Conservation (phyloP, 2,329 filamentous ascomycete genomes). For the Massarina eburnea region DNA sequence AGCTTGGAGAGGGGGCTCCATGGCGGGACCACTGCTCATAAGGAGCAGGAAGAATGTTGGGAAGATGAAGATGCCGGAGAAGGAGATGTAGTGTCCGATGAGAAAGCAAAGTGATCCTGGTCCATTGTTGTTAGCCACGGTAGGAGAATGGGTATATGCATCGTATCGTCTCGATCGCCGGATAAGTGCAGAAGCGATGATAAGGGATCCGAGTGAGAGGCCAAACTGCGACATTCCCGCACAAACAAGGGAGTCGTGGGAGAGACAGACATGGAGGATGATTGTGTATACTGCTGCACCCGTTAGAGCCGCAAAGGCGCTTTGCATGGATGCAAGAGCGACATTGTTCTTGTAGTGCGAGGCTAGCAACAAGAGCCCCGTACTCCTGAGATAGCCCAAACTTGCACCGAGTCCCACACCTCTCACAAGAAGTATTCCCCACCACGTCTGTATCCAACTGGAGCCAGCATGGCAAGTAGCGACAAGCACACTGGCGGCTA, state of each 20-base stretch:
- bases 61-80: conserved; percentile 12
- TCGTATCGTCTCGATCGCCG: neutral
- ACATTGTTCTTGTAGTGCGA: conserved; percentile 25
- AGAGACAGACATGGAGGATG: conserved; percentile 5
- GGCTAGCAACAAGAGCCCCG: conserved; percentile 16
- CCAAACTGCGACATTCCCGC: conserved; percentile 1
- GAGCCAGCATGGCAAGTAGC: neutral
- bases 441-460: conserved; percentile 5
- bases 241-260: neutral
- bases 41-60: conserved; percentile 15
- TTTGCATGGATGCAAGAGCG: conserved; percentile 39
- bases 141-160: neutral
- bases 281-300: conserved; percentile 18
- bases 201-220: conserved; percentile 9
- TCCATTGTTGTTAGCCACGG: neutral
- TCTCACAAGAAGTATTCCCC: conserved; percentile 8
- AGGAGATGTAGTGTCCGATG: conserved; percentile 7
- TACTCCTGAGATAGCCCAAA: conserved; percentile 17
- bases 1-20: conserved; percentile 2
- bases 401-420: conserved; percentile 16
- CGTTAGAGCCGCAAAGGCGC: conserved; percentile 17
- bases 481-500: neutral
- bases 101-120: conserved; percentile 3
- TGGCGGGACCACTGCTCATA: conserved; percentile 4
- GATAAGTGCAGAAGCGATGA: conserved; percentile 10